Base-by-base conservation (phyloP, 2,329 filamentous ascomycete species). In the Botryotinia calthae region DNA sequence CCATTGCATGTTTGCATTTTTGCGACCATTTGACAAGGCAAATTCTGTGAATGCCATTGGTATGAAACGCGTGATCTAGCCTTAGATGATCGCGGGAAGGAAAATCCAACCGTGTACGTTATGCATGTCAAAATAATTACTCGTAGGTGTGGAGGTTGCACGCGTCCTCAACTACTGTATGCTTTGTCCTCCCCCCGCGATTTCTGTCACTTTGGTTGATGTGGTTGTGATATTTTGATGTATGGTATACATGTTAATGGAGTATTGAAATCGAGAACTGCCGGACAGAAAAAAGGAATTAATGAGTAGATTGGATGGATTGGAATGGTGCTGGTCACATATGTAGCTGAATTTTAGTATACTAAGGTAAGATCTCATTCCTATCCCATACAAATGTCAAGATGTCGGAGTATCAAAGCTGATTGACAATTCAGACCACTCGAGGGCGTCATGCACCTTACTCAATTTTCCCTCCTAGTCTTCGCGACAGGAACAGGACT, bases 401-500 rank as follows among this genome's bases (percentile, higher is more conserved):
- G 7, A n/a, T 61, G 3, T 44, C n/a, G 28, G 10, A 25, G 22
- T 37, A 22, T 34, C 34, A 25, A 34, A 2, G 46, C 34, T 25
- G 5, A 59, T 31, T 18, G 37, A 20, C 1, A 28, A 37, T n/a
- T 12, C 40, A 44, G 56, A 61, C 42, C 22, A 42, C 31, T 67
- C 62, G 37, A 44, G 37, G 51, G 28, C 42, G 51, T 46, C 62
- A 72, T 72, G 70, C 46, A 67, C 48, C n/a, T 72, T 20, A 54
- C 25, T 66, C 58, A 42, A 40, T 44, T 51, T 37, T 42, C 46
- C 14, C 46, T 72, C 40, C 6, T 72, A 58, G 40, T 67, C 62
- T 46, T 67, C n/a, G 31, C 62, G 62, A 67, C 70, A 22, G 62
- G 62, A 61, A 31, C 56, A 37, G 37, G 40, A 44, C 51, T 72